Evolutionary conservation across 2,329 filamentous ascomycete species (phyloP), one percentile per base, ranked within the genome.

Genomic region (Nigrospora sphaerica): DNA sequence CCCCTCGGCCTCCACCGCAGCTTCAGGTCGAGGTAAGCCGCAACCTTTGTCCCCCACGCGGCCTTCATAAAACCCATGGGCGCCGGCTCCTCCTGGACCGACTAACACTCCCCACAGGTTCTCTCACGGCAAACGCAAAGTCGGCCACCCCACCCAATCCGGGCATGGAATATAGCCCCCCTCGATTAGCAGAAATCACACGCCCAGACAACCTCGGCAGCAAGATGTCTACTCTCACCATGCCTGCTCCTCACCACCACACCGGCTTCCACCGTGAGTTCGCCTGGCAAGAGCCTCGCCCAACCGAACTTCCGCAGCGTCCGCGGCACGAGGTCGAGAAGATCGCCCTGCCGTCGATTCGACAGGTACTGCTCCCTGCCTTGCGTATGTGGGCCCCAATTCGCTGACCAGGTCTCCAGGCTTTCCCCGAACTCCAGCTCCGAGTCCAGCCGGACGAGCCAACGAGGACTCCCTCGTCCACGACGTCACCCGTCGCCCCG

Each of bases 151-250:
- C 23, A 7, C 23, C 23, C 23, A 28, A 49, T 55, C 23, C 17
- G 43, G 60, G 57, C 56, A 73, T 71, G 69, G 69, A 69, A 68
- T 59, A 64, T 63, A 69, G 65, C 58, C 61, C 61, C 51, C 54
- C 56, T 47, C 57, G 60, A 58, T 57, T 57, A 54, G 53, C 52
- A 51, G 50, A 60, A 48, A 51, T 28, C 46, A 54, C 45, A 52
- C 60, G 53, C 50, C 51, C 59, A 52, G 36, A 57, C 60, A 52
- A 52, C 50, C 39, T 48, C 48, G 54, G 52, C 44, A 49, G 58
- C 60, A 74, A 69, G 37, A 77, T 77, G 73, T 73, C 73, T 58
- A 70, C 70, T 58, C 64, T 77, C 54, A 66, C 71, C 51, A 75
- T 74, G 62, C 59, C 71, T 50, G 62, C 67, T 44, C 64, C 70